Evolutionary conservation across 345 rosid species (phyloP), one percentile per base, ranked within the genome.

Genomic region (Populus ilicifolia): DNA sequence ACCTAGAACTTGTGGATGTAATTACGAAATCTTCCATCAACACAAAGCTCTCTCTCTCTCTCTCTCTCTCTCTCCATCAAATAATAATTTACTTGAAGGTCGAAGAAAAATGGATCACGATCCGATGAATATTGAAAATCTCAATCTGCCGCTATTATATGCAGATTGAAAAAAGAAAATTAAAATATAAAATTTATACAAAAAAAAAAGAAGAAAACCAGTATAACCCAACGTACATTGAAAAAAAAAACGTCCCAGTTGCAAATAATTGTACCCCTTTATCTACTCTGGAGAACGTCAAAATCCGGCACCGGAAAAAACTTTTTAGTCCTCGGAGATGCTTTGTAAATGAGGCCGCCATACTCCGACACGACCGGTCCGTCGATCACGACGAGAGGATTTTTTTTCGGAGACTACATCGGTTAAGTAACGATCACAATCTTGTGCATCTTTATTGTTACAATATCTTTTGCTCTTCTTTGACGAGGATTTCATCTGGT

Each of bases 301-400:
- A 46, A 71, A 62, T 43, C 77, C 74, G 77, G 48, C 71, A 2
- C 48, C n/a, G 70, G 54, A 16, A 17, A 61, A 65, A 74, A 75
- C 69, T 5, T 27, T 36, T 79, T 81, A 90, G 86, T 93, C 96
- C 82, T 96, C 99, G 43, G 80, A 69, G 80, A 93, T 96, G 91
- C 93, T 88, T 56, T 80, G 85, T 12, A 96, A 92, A 79, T 88
- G 92, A 66, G 98, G 98, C 74, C 73, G 88, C 97, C 98, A 93
- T 69, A 77, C 88, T 46, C 87, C 81, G 59, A 76, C 83, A 12
- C 89, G 85, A 25, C 90, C 69, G 35, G 78, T 81, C 54, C 89
- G 84, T 66, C 94, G 88, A 77, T 85, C 84, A 23, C 89, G 88
- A 39, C 91, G 92, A 8, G 84, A 76, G 11, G 73, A 86, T 77